Evolutionary conservation across 805 yeast species (phyloP), one percentile per base, ranked within the genome.

Genomic region (Blastobotrys terrestris): DNA sequence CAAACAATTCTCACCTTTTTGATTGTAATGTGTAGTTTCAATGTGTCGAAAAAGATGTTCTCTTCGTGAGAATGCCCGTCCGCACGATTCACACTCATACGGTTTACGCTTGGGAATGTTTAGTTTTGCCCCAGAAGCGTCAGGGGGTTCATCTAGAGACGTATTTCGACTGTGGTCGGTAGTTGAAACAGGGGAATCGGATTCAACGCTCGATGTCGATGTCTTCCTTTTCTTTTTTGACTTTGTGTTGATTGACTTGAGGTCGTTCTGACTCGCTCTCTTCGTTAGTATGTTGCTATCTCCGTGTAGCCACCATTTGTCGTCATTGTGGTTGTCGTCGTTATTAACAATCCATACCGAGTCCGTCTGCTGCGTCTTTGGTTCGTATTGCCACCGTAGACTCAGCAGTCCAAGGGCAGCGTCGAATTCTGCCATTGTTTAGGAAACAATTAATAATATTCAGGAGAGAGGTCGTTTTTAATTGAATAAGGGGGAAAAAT

Each of bases 11-110:
- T 16, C 6, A 48, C 52, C 56, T 49, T 59, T 59, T 22, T 59
- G 62, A 39, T 58, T 58, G 39, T 58, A 55, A 50, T 59, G 62
- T 54, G 59, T 59, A 4, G 62, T 59, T 20, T 59, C 62, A 4
- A 59, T 50, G 49, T 60, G 63, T 1, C 63, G 44, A 39, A 50
- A 57, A 42, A 60, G 46, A 47, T 59, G 62, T 52, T 60, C 63
- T 16, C 63, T 47, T 14, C 63, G 45, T 14, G 63, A 56, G 49
- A 60, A 60, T 13, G 60, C 53, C 31, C 63, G 41, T 2, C 63
- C 63, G 31, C 63, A 60, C 18, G 49, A 49, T 2, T 45, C 50
- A 43, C 63, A 60, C 15, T 50, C 48, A 40, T 53, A 60, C 7
- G 61, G 58, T 51, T 59, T 59, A n/a, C 44, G 39, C 48, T 47